Conservation (phyloP, 2,329 filamentous ascomycete genomes). For the Bipolaris zeicola region DNA sequence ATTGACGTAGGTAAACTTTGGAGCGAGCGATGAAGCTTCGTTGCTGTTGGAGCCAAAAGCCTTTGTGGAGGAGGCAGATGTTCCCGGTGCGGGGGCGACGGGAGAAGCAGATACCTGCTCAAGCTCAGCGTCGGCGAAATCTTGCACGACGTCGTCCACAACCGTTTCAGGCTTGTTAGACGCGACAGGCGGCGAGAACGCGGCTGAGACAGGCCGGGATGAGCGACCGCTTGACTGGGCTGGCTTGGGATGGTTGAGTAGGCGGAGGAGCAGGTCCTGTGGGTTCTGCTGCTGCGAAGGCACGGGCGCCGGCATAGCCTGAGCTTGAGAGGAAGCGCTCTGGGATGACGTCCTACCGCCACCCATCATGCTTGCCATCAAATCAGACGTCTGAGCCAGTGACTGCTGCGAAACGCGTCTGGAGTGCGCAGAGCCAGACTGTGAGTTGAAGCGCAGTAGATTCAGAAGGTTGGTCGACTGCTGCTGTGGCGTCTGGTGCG, state of each 20-base stretch:
- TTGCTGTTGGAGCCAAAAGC: conserved; percentile 51
- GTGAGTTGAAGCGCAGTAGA: conserved; percentile 67
- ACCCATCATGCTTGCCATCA: conserved; percentile 61
- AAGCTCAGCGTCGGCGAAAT: conserved; percentile 52
- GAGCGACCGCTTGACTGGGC: conserved; percentile 40
- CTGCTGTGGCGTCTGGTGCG: conserved; percentile 47
- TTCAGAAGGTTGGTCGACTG: conserved; percentile 65
- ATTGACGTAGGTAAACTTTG: conserved; percentile 72
- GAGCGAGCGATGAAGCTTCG: conserved; percentile 35
- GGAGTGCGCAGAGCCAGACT: conserved; percentile 48
- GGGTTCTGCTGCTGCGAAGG: conserved; percentile 60
- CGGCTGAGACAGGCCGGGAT: conserved; percentile 32
- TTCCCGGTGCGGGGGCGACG: conserved; percentile 28
- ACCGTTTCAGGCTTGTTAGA: conserved; percentile 50
- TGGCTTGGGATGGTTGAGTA: conserved; percentile 76
- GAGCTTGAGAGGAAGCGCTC: conserved; percentile 36
- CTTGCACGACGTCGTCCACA: conserved; percentile 53
- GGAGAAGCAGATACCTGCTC: conserved; percentile 46
- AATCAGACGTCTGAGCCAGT: conserved; percentile 61
- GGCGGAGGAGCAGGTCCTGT: conserved; percentile 82
- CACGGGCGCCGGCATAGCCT: conserved; percentile 35
- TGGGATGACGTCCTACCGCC: conserved; percentile 49
- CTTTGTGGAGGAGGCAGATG: conserved; percentile 37
- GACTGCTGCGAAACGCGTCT: conserved; percentile 43
- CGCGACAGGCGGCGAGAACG: conserved; percentile 36